Evolutionary conservation across 1,284 basidiomycete species (phyloP), one percentile per base, ranked within the genome.

Genomic region (Violaceomyces palustris): DNA sequence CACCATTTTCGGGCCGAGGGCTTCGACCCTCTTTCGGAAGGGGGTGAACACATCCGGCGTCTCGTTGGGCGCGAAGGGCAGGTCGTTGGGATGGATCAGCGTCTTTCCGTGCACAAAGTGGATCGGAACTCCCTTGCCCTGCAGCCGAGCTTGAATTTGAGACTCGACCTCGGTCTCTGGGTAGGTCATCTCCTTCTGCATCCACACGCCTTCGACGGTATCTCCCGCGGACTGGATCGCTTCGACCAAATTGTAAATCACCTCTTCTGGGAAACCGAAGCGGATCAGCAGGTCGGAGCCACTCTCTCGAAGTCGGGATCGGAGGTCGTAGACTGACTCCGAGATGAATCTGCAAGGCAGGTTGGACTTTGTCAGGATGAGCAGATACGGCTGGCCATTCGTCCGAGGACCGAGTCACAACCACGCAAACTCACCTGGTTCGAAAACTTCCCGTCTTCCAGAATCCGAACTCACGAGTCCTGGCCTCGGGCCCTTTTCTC

Each of bases 41-140:
- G 71, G 71, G 0, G 78, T 79, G 42, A 78, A 79, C 27, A 79
- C 75, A 51, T 79, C 77, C 3, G 78, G 78, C 5, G 74, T 77
- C 18, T 76, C 50, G 6, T 45, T 58, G 23, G 74, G 55, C 3
- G 73, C 37, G 61, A 79, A 79, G 0, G 78, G 78, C 14, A 79
- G 67, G 29, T 78, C 75, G 10, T 67, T 56, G 3, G 72, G 67
- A 36, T 77, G 75, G 33, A 69, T 55, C 30, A 69, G 45, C 17
- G 66, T 67, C 37, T 69, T 69, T 41, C 56, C 59, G 32, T 67
- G 36, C 19, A 69, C 61, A 33, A 60, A 67, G 6, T 51, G 52
- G 4, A 65, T 37, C 2, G 59, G 66, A 2, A 61, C 57, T 15
- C 61, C 50, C 11, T 33, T 50, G 17, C 49, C 47, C 8, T 50